phyloP scores from a whole-genome alignment of 768 basidiomycete species.

The Sporobolomyces pararoseus region DNA sequence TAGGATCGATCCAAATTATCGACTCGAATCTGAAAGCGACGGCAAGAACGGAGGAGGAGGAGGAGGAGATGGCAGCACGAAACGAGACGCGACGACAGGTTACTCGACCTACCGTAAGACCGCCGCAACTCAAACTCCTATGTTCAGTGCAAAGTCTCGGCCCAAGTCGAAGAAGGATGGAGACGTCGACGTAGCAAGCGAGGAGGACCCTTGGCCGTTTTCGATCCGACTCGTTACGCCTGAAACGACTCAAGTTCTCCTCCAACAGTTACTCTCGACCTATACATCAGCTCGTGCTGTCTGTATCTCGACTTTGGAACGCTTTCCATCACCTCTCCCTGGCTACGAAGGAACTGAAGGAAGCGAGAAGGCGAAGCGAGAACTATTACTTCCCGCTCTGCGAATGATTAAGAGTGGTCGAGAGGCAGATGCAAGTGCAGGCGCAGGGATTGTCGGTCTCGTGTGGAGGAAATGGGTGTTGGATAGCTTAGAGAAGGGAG shows the following conservation, averaged over 20 bases:
- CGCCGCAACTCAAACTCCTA: slow-evolving; percentile 23
- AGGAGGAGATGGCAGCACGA: not conserved
- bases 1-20: slow-evolving; percentile 25
- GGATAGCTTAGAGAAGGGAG: slow-evolving; percentile 10
- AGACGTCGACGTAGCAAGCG: not conserved
- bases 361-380: slow-evolving; percentile 24
- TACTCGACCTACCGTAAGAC: slow-evolving; percentile 38
- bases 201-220: slow-evolving; percentile 29
- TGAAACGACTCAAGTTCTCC: slow-evolving; percentile 29
- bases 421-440: slow-evolving; percentile 38
- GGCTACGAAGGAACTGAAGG: slow-evolving; percentile 34
- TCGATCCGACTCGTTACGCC: slow-evolving; percentile 27
- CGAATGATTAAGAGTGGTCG: slow-evolving; percentile 39
- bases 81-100: slow-evolving; percentile 21
- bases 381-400: slow-evolving; percentile 34
- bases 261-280: slow-evolving; percentile 37
- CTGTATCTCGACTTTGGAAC: slow-evolving; percentile 36
- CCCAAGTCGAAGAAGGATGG: not conserved
- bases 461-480: slow-evolving; percentile 39
- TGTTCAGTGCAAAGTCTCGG: slow-evolving; percentile 17
- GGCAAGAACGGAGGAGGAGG: not conserved
- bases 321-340: slow-evolving; percentile 37
- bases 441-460: slow-evolving; percentile 35
- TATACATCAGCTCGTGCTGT: slow-evolving; percentile 35
- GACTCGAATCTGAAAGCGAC: not conserved